Percentiles rank a stretch among this genome's conserved stretches.
Conservation (phyloP, 257 asterid genomes). For the Capsicum chinense region DNA sequence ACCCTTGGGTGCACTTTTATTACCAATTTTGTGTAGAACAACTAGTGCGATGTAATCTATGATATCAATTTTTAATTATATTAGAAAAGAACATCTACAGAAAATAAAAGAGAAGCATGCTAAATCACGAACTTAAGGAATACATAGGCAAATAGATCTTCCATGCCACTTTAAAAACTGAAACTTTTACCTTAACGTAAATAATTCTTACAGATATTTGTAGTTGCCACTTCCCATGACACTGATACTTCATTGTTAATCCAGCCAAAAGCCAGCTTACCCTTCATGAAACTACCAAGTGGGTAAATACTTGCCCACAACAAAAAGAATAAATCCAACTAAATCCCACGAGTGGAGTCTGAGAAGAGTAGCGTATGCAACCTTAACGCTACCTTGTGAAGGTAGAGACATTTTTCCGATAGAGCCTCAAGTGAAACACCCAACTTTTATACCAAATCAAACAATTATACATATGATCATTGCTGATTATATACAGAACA, state of each 20-base stretch:
- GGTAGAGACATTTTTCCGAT: neutral
- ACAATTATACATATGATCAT: neutral
- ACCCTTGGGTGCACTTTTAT: too few relatives aligned
- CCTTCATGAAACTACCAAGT: neutral
- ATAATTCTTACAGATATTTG: neutral
- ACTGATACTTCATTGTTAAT: neutral
- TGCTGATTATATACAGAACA: neutral
- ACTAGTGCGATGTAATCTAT: neutral
- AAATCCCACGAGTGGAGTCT: neutral
- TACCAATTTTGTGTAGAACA: neutral
- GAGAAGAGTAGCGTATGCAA: neutral
- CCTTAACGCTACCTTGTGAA: neutral
- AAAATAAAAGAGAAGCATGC: neutral
- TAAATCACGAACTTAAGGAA: neutral
- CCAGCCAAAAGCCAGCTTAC: neutral
- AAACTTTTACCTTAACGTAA: neutral
- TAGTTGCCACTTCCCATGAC: conserved; percentile 3
- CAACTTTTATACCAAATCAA: neutral
- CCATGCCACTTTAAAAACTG: neutral
- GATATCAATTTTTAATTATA: neutral
- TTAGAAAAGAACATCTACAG: neutral
- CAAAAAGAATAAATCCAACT: too few relatives aligned
- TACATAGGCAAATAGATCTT: neutral
- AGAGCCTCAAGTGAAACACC: neutral
- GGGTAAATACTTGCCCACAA: neutral